Evolutionary conservation across 192 early-diverging fungal species (phyloP).

Genomic region (Chytriomyces hyalinus): DNA sequence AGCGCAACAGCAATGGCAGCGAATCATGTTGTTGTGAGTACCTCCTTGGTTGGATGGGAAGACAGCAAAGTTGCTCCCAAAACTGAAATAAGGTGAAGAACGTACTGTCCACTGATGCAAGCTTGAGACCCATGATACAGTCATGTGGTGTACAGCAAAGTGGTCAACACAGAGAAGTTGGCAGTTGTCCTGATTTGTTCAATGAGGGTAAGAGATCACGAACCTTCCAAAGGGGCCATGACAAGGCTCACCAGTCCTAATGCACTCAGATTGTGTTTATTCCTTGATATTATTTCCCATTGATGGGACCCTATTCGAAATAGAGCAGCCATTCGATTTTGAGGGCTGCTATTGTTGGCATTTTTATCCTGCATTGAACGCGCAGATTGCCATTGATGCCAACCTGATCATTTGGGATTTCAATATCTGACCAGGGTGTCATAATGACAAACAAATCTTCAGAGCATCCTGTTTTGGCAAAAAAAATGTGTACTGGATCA

Average conservation of each 20-base stretch:
- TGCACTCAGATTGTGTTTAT: no score
- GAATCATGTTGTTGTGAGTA: slow-evolving; percentile 99
- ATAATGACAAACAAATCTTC: neutral
- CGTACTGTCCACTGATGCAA: no score
- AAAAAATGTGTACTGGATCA: slow-evolving; percentile 7
- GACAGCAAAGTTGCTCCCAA: slow-evolving; percentile 99
- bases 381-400: slow-evolving; percentile 1
- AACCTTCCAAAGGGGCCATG: no score
- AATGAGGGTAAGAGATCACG: no score
- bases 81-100: no score
- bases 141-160: no score
- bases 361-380: slow-evolving; percentile 2
- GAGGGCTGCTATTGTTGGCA: slow-evolving; percentile 12
- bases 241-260: no score
- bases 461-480: neutral
- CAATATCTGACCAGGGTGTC: neutral
- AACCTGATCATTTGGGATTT: neutral
- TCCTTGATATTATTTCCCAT: no score
- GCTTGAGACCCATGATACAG: no score
- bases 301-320: slow-evolving; percentile 19
- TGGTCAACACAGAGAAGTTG: no score
- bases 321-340: slow-evolving; percentile 5
- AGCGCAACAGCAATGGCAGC: slow-evolving; percentile 95
- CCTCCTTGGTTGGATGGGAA: slow-evolving; percentile 99
- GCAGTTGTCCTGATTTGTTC: no score